These are phyloP conservation scores for Priceomyces melissophilus DNA, from an alignment of 805 yeast genomes.

Conservation along the genomic window DNA sequence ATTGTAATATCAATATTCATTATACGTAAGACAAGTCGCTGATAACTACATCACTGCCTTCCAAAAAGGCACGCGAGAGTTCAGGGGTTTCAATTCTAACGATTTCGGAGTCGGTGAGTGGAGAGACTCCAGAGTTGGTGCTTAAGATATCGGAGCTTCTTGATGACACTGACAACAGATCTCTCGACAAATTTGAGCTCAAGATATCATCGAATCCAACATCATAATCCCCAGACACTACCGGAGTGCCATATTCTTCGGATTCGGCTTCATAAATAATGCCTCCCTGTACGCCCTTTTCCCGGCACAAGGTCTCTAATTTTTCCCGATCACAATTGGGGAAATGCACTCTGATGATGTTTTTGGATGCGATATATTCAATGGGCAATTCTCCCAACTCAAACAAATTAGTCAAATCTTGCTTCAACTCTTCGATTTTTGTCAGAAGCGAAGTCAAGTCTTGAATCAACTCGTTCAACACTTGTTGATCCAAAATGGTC, in stretches of 20 bases:
- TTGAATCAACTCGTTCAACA: slow-evolving; percentile 48
- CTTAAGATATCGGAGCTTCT: slow-evolving; percentile 15
- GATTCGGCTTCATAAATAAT: slow-evolving; percentile 37
- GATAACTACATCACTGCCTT: slow-evolving; percentile 7
- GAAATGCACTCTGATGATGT: slow-evolving; percentile 55
- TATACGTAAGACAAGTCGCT: slow-evolving; percentile 6
- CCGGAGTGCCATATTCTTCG: not conserved
- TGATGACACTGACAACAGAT: slow-evolving; percentile 12
- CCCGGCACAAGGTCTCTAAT: slow-evolving; percentile 55
- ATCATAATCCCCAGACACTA: not conserved
- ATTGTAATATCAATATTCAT: too few species aligned
- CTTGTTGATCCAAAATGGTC: slow-evolving; percentile 29
- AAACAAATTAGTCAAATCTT: slow-evolving; percentile 42
- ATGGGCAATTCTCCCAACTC: slow-evolving; percentile 69
- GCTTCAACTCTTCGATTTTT: slow-evolving; percentile 40
- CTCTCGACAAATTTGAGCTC: slow-evolving; percentile 15
- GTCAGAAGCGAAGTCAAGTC: slow-evolving; percentile 51
- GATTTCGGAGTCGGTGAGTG: slow-evolving; percentile 20
- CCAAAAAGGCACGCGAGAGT: not conserved
- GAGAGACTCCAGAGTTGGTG: slow-evolving; percentile 8
- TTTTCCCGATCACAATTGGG: slow-evolving; percentile 64
- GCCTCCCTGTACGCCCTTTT: slow-evolving; percentile 59
- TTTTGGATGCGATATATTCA: slow-evolving; percentile 38
- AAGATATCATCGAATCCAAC: slow-evolving; percentile 19
- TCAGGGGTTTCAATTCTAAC: slow-evolving; percentile 12